A percentile compares a stretch with the other conserved stretches of the same genome.
Conservation (phyloP, 2,329 filamentous ascomycete species). For the Aspergillus arachidicola region DNA sequence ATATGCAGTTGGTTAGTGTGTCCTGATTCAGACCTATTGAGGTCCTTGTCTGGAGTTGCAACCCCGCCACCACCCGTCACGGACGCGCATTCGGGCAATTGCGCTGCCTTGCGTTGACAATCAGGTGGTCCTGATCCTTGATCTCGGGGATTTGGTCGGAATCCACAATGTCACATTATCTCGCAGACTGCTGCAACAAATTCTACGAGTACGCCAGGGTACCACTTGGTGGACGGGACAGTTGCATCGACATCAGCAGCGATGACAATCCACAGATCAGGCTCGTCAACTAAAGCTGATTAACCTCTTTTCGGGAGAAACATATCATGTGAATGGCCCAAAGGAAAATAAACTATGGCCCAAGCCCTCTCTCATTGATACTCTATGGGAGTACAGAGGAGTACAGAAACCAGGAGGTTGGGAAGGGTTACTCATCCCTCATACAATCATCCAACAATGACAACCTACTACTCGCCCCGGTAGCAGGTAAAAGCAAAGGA, state of each 20-base stretch:
- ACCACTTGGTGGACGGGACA: not conserved
- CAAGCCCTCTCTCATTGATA: not conserved
- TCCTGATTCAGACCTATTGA: not conserved
- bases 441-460: not conserved
- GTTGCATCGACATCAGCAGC: constrained; percentile 1
- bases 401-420: not conserved
- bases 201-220: constrained; percentile 16
- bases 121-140: not conserved
- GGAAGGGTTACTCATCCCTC: not conserved
- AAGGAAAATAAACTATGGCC: not conserved
- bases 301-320: not conserved
- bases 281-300: too few relatives aligned
- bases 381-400: not conserved
- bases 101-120: constrained; percentile 3
- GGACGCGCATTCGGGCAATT: constrained; percentile 1
- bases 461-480: not conserved
- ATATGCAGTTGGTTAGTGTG: not conserved
- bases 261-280: not conserved
- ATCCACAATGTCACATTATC: constrained; percentile 9
- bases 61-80: not conserved
- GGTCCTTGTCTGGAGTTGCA: not conserved
- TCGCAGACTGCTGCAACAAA: constrained; percentile 13
- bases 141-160: constrained; percentile 1
- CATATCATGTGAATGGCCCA: not conserved
- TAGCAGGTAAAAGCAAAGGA: not conserved